A percentile compares a stretch with the other conserved stretches of the same genome.
Conservation (phyloP, 768 basidiomycete species). For the Chalciporus piperatus region DNA sequence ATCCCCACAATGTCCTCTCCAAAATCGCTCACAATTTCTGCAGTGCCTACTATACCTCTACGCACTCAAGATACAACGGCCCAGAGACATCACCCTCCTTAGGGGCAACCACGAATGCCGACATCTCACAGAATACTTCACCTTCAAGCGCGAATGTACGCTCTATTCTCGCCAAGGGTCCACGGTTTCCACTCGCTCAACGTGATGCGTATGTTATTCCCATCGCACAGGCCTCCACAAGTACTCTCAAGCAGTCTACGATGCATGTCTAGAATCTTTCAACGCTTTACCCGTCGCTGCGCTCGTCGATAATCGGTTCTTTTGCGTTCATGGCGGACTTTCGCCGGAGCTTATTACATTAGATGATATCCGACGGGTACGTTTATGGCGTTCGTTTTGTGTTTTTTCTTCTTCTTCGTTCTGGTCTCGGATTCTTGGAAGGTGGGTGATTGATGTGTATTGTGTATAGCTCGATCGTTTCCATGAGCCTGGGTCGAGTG, state of each 20-base stretch:
- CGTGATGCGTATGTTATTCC: background rate
- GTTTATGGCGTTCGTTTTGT: slow-evolving; percentile 22
- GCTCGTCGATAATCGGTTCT: slow-evolving; percentile 91
- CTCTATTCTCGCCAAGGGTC: slow-evolving; percentile 10
- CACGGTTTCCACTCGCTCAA: slow-evolving; percentile 7
- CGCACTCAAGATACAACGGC: slow-evolving; percentile 88
- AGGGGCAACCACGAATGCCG: slow-evolving; percentile 98
- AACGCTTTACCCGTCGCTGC: slow-evolving; percentile 88
- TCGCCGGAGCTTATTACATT: slow-evolving; percentile 82
- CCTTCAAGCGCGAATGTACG: slow-evolving; percentile 95
- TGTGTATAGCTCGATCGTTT: slow-evolving; percentile 80
- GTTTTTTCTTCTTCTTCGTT: no score
- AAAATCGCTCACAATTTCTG: background rate
- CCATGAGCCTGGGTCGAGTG: slow-evolving; percentile 88
- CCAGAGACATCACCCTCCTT: slow-evolving; percentile 75
- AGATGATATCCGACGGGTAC: slow-evolving; percentile 66
- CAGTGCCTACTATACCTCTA: slow-evolving; percentile 93
- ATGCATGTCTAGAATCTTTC: slow-evolving; percentile 90
- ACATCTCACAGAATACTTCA: slow-evolving; percentile 96
- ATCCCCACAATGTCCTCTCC: background rate
- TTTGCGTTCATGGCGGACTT: slow-evolving; percentile 96
- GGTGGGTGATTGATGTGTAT: slow-evolving; percentile 6
- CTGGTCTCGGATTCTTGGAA: background rate
- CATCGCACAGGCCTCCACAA: slow-evolving; percentile 23
- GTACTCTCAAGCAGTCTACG: slow-evolving; percentile 60